Conservation (phyloP, 352 stramenopile species). For the Phytophthora quininea region DNA sequence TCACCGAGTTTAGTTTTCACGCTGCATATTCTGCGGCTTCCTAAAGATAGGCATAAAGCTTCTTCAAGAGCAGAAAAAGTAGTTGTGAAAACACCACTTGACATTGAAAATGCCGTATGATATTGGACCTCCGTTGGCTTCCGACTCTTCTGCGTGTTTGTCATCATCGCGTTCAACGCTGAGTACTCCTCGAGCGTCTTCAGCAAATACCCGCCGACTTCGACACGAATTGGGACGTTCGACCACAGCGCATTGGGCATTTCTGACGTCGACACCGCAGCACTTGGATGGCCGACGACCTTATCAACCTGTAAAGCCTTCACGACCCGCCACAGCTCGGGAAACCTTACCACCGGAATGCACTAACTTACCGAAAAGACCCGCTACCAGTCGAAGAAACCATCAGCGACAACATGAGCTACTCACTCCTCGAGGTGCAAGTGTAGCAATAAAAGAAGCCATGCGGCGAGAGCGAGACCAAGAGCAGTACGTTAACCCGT, state of each 20-base stretch:
- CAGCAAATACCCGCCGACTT: constrained; percentile 16
- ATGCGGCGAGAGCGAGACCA: constrained; percentile 45
- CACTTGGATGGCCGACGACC: constrained; percentile 6
- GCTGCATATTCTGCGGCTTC: not conserved
- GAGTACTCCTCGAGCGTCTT: constrained; percentile 13
- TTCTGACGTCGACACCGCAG: constrained; percentile 23
- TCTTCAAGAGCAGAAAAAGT: constrained; percentile 5
- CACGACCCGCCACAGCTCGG: constrained; percentile 28
- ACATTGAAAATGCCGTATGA: constrained; percentile 4
- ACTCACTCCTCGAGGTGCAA: constrained; percentile 22
- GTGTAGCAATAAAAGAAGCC: constrained; percentile 48
- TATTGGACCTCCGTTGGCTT: constrained; percentile 24
- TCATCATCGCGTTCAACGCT: constrained; percentile 10
- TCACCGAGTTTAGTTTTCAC: no score
- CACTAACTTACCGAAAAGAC: constrained; percentile 24
- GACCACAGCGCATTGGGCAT: constrained; percentile 29
- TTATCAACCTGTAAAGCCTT: constrained; percentile 11
- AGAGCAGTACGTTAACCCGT: constrained; percentile 49
- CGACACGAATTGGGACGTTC: constrained; percentile 25
- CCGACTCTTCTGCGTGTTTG: constrained; percentile 10
- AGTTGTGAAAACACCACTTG: not conserved
- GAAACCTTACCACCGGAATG: not conserved
- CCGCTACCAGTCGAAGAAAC: constrained; percentile 32
- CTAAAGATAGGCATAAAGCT: constrained; percentile 29
- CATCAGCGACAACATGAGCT: constrained; percentile 13